Conservation (phyloP, 306 rosid genomes). For the Sindora glabra region DNA sequence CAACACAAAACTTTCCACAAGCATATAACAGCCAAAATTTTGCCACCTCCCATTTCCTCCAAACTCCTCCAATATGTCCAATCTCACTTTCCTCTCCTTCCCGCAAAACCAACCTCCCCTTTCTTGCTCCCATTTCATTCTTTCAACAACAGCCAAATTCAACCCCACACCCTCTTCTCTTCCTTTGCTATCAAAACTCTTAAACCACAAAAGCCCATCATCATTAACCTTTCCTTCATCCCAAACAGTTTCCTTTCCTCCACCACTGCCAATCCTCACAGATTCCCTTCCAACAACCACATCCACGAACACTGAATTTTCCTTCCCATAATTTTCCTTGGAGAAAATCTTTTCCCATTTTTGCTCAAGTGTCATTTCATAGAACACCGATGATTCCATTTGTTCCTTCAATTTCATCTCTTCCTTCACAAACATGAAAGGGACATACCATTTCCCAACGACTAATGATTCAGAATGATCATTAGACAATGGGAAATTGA, state of each 20-base stretch:
- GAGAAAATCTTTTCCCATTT: constrained; percentile 29
- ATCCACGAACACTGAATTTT: constrained; percentile 14
- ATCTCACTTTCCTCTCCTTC: no score
- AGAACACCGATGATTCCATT: constrained; percentile 11
- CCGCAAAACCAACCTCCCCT: no score
- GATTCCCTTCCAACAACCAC: constrained; percentile 10
- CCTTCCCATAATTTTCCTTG: background rate
- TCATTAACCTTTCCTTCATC: no score
- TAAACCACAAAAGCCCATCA: no score
- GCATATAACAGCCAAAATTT: no score
- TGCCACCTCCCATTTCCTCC: no score
- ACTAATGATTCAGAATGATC: constrained; percentile 10
- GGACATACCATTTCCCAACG: constrained; percentile 41
- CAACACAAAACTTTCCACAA: no score
- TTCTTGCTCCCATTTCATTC: no score
- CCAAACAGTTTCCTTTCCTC: constrained; percentile 4
- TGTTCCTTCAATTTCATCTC: background rate
- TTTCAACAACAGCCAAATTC: no score
- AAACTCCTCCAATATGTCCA: no score
- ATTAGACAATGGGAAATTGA: constrained; percentile 5
- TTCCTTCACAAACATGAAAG: constrained; percentile 37
- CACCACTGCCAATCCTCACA: constrained; percentile 7
- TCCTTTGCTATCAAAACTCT: no score
- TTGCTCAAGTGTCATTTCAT: constrained; percentile 35
- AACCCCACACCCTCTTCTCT: no score